phyloP scores from a whole-genome alignment of 805 yeast species.

The Candida adriatica region DNA sequence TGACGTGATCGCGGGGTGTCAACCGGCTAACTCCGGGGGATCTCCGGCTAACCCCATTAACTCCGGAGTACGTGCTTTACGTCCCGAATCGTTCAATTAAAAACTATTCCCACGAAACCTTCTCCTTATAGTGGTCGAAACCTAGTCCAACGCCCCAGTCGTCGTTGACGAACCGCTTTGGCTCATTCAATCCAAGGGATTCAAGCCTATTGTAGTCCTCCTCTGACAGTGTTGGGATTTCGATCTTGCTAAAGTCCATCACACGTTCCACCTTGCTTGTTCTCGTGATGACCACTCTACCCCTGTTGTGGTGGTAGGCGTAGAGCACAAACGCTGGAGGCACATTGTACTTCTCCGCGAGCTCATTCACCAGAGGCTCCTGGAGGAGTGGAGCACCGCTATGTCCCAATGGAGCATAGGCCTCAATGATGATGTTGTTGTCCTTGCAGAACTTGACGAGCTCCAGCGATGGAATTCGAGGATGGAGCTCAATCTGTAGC shows the following conservation, averaged over 20 bases:
- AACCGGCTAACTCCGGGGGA: too few relatives aligned
- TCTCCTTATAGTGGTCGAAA: constrained; percentile 13
- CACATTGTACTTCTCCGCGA: constrained; percentile 52
- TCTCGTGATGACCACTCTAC: constrained; percentile 60
- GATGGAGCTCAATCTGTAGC: constrained; percentile 68
- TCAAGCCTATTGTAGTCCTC: constrained; percentile 36
- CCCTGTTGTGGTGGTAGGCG: constrained; percentile 59
- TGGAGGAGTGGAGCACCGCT: constrained; percentile 58
- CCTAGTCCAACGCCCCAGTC: constrained; percentile 17
- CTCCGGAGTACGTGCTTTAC: too few relatives aligned
- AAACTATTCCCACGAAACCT: constrained; percentile 16
- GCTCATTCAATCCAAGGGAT: constrained; percentile 24
- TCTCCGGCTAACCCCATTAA: too few relatives aligned
- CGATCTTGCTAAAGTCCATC: constrained; percentile 27
- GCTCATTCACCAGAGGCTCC: constrained; percentile 38
- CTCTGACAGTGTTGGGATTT: constrained; percentile 30
- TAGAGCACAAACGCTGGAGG: constrained; percentile 49
- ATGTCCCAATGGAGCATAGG: constrained; percentile 61
- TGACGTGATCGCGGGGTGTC: too few relatives aligned
- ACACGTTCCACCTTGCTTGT: constrained; percentile 65
- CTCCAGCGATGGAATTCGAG: constrained; percentile 58
- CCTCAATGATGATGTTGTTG: constrained; percentile 46
- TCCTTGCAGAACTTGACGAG: constrained; percentile 44
- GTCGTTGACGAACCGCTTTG: constrained; percentile 27
- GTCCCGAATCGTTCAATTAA: too few relatives aligned